These are phyloP conservation scores for Powellomyces hirtus DNA, from an alignment of 192 early-diverging fungal species.

Conservation along the genomic window DNA sequence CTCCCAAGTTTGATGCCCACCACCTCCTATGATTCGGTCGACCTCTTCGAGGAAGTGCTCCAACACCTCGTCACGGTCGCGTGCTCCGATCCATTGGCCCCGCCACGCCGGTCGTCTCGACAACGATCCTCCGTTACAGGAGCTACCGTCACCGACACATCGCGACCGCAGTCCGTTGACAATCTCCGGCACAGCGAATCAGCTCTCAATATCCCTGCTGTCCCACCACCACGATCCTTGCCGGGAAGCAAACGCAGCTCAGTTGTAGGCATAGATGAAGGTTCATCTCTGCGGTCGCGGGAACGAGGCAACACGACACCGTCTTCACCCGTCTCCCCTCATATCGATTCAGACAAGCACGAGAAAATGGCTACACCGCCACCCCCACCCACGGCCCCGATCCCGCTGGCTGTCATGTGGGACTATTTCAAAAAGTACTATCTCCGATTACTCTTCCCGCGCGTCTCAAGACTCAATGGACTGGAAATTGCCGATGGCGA, in stretches of 20 bases:
- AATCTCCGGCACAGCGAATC: neutral
- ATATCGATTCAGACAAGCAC: too few species aligned
- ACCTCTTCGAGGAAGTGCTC: constrained; percentile 47
- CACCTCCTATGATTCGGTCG: constrained; percentile 43
- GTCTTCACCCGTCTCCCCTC: too few species aligned
- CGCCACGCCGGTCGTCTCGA: neutral
- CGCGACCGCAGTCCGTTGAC: neutral
- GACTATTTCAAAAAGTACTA: constrained; percentile 67
- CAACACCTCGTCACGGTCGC: constrained; percentile 32
- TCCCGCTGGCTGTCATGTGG: constrained; percentile 63
- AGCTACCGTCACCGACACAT: neutral
- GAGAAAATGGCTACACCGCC: neutral
- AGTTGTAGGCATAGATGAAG: neutral
- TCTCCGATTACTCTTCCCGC: constrained; percentile 70
- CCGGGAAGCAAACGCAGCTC: neutral
- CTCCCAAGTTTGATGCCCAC: constrained; percentile 57
- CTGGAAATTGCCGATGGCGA: constrained; percentile 47
- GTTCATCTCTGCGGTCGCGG: neutral
- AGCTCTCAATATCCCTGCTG: neutral
- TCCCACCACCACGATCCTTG: neutral
- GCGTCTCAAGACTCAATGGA: constrained; percentile 45
- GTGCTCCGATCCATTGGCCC: neutral
- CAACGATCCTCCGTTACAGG: neutral
- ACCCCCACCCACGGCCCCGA: neutral
- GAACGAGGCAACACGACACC: neutral